Percentiles rank a stretch among this genome's conserved stretches.
Evolutionary conservation across 768 basidiomycete species (phyloP).

Genomic region (Macrocybe gigantea): DNA sequence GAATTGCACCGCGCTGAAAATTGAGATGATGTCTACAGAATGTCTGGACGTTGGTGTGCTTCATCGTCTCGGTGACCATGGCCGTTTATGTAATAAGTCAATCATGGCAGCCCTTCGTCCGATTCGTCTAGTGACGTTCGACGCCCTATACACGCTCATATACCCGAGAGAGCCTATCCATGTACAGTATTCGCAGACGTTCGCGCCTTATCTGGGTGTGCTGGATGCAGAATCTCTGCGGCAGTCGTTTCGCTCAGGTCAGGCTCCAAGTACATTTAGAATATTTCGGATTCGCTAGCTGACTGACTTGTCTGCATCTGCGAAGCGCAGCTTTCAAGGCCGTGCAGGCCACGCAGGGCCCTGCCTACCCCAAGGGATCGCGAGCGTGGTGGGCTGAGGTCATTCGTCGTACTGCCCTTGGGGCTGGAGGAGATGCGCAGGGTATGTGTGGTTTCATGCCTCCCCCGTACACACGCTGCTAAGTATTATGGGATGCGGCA

Average conservation of each 20-base stretch:
- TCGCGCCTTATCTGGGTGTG: constrained; percentile 60
- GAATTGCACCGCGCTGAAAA: no score
- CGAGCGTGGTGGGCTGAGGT: constrained; percentile 76
- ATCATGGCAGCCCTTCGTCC: constrained; percentile 3
- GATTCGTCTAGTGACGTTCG: constrained; percentile 72
- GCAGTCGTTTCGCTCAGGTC: constrained; percentile 57
- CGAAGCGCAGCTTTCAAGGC: constrained; percentile 29
- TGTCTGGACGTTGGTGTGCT: background rate
- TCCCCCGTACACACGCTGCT: background rate
- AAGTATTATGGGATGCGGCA: constrained; percentile 16
- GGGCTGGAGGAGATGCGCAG: constrained; percentile 60
- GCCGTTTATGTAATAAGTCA: background rate
- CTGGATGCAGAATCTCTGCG: constrained; percentile 49
- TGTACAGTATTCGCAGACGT: constrained; percentile 58
- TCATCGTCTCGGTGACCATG: background rate
- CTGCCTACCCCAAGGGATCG: constrained; percentile 51
- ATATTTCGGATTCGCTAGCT: background rate
- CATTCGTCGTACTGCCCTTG: constrained; percentile 65
- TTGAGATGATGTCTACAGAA: background rate
- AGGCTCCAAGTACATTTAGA: background rate
- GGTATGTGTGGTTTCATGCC: constrained; percentile 28
- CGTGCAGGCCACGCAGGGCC: constrained; percentile 47
- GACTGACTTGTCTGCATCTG: constrained; percentile 1
- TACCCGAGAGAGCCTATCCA: constrained; percentile 63
- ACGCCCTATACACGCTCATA: constrained; percentile 71